A percentile compares a stretch with the other conserved stretches of the same genome.
Evolutionary conservation across 2,329 filamentous ascomycete genomes (phyloP).

Genomic region (Alternaria sp.): DNA sequence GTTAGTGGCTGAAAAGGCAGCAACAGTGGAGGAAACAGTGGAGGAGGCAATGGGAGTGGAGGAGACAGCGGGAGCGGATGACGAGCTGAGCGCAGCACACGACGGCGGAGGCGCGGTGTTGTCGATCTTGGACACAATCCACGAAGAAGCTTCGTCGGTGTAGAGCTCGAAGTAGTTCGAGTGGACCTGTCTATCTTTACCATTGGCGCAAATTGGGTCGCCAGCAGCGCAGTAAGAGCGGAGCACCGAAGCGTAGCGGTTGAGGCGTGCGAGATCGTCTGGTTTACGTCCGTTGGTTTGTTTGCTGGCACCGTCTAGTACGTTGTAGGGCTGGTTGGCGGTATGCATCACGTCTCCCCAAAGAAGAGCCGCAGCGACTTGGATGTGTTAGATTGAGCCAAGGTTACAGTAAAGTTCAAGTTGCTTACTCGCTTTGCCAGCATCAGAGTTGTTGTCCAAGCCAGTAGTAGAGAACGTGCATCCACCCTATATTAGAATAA

Average conservation of each 20-base stretch:
- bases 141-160: constrained; percentile 32
- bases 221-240: constrained; percentile 68
- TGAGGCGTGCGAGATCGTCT: constrained; percentile 28
- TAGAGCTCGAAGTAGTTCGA: constrained; percentile 62
- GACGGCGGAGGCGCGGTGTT: constrained; percentile 7
- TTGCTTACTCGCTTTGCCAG: constrained; percentile 33
- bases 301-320: constrained; percentile 28
- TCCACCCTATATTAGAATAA: constrained; percentile 17
- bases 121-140: constrained; percentile 32
- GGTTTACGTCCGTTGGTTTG: constrained; percentile 23
- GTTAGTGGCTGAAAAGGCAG: constrained; percentile 5
- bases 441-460: constrained; percentile 28
- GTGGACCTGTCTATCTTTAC: constrained; percentile 65
- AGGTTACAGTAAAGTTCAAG: background rate
- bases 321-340: constrained; percentile 37
- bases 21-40: background rate
- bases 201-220: constrained; percentile 71
- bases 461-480: constrained; percentile 27
- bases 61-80: constrained; percentile 12
- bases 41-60: background rate
- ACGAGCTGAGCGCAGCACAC: constrained; percentile 10
- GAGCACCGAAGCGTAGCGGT: constrained; percentile 58
- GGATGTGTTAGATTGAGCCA: background rate
- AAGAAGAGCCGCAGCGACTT: constrained; percentile 31
- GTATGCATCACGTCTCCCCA: constrained; percentile 35